Evolutionary conservation across 306 rosid genomes (phyloP).

Genomic region (Dryas octopetala): DNA sequence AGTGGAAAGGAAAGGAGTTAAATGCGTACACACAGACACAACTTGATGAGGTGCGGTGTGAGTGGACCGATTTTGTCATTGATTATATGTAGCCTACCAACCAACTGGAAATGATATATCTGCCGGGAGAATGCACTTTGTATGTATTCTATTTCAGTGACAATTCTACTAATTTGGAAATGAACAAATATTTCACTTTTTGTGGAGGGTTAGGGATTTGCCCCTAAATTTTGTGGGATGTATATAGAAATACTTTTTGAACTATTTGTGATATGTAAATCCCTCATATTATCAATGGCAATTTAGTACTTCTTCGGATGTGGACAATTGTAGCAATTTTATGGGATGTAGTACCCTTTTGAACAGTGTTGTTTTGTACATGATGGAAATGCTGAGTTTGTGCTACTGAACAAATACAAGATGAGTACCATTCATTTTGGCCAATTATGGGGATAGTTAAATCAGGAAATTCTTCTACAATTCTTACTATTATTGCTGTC

Average conservation of each 20-base stretch:
- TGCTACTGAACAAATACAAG: too few relatives aligned
- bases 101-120: background rate
- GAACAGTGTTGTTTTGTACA: too few relatives aligned
- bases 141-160: background rate
- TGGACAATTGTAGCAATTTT: background rate
- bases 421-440: too few relatives aligned
- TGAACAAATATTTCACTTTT: background rate
- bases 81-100: background rate
- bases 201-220: background rate
- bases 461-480: too few relatives aligned
- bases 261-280: background rate
- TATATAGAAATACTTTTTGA: background rate
- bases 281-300: background rate
- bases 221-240: background rate
- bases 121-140: background rate
- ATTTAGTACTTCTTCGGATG: background rate
- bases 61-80: conserved; percentile 11
- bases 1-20: conserved; percentile 18
- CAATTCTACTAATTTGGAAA: background rate
- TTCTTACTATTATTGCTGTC: too few relatives aligned
- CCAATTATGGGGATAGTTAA: too few relatives aligned
- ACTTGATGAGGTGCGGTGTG: conserved; percentile 17
- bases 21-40: conserved; percentile 7
- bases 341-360: background rate
- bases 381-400: too few relatives aligned